Percentiles rank a stretch among this genome's conserved stretches.
Conservation (phyloP, 768 basidiomycete genomes). For the Agrocybe praecox region DNA sequence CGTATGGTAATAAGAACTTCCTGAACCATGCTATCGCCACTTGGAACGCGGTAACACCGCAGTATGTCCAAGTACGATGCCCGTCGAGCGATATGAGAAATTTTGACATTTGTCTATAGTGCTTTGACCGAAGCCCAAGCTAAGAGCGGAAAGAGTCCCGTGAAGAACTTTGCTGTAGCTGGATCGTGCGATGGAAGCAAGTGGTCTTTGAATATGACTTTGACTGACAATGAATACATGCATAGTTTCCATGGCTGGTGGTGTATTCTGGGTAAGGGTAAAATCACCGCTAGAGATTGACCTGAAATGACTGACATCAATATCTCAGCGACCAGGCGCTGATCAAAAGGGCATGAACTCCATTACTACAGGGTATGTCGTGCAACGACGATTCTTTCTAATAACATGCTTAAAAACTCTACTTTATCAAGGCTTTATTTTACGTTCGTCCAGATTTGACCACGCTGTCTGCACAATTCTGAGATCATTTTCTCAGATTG, state of each 20-base stretch:
- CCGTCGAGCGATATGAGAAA: no score
- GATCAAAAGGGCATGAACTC: conserved; percentile 49
- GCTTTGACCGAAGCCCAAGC: conserved; percentile 45
- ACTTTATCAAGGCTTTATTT: conserved; percentile 35
- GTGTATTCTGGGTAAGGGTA: conserved; percentile 53
- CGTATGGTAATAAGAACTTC: conserved; percentile 43
- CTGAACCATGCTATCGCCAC: conserved; percentile 45
- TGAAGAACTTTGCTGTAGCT: conserved; percentile 42
- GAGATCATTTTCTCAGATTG: conserved; percentile 29
- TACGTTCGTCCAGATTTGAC: conserved; percentile 28
- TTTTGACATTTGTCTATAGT: conserved; percentile 29
- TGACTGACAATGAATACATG: no score
- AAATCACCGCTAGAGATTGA: not conserved
- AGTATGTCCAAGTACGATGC: no score
- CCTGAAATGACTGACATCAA: not conserved
- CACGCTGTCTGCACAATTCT: not conserved
- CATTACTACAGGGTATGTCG: conserved; percentile 49
- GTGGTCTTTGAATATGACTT: conserved; percentile 19
- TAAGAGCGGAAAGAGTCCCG: conserved; percentile 33
- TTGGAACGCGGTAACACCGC: conserved; percentile 45
- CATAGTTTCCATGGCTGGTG: conserved; percentile 56
- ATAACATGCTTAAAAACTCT: not conserved
- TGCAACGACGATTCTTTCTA: not conserved
- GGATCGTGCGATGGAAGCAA: conserved; percentile 46
- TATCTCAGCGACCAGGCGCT: conserved; percentile 40